Percentiles rank a stretch among this genome's conserved stretches.
These are phyloP conservation scores for Amanita polypyramis DNA, from an alignment of 768 basidiomycete species.

Conservation along the genomic window DNA sequence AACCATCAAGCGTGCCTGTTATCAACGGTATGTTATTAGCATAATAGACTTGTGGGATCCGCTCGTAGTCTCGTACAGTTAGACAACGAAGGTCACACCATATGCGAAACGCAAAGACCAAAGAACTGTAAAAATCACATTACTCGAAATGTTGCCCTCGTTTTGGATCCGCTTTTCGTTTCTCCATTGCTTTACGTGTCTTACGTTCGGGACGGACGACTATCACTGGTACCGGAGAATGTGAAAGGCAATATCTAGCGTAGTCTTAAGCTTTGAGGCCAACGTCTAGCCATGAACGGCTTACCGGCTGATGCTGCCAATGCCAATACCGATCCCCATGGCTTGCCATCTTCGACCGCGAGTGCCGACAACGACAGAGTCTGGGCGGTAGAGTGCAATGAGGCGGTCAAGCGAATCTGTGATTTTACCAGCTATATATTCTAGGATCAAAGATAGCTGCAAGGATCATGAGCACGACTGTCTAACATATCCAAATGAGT, in stretches of 20 bases:
- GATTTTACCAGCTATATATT: conserved; percentile 87
- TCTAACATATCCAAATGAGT: background rate
- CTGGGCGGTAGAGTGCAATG: conserved; percentile 85
- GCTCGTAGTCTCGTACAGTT: no score
- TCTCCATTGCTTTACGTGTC: conserved; percentile 74
- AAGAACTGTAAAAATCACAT: background rate
- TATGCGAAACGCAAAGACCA: no score
- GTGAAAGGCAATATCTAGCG: conserved; percentile 73
- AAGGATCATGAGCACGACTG: background rate
- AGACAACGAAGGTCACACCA: no score
- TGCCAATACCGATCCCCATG: conserved; percentile 25
- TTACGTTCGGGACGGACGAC: conserved; percentile 89
- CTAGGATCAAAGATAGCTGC: conserved; percentile 82
- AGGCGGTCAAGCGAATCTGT: conserved; percentile 86
- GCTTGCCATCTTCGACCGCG: conserved; percentile 49
- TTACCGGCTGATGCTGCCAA: conserved; percentile 44
- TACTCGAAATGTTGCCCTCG: conserved; percentile 69
- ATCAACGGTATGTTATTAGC: no score
- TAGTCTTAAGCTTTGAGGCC: conserved; percentile 1
- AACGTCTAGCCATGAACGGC: conserved; percentile 8
- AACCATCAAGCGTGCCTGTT: no score
- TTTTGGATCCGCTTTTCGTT: conserved; percentile 83
- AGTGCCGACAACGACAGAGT: conserved; percentile 89
- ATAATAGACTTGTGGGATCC: no score
- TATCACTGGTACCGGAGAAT: conserved; percentile 92